Percentiles rank a stretch among this genome's conserved stretches.
Conservation (phyloP, 1,139 yeast genomes). For the Saccharomyces hybrid region DNA sequence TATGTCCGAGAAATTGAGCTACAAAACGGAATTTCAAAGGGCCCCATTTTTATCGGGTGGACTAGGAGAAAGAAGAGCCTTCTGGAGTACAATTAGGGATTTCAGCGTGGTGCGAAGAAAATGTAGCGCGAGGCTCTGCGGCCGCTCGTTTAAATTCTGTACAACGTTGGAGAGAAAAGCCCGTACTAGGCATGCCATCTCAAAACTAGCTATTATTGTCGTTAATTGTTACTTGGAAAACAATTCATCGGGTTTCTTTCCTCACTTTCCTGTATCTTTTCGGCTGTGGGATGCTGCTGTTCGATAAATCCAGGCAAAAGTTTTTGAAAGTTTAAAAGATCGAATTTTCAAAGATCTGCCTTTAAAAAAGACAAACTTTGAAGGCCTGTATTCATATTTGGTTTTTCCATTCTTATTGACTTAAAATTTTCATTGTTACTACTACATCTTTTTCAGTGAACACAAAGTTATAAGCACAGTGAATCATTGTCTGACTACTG, state of each 20-base stretch:
- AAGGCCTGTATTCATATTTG: neutral
- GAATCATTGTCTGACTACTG: neutral
- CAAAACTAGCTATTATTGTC: neutral
- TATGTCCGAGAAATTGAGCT: neutral
- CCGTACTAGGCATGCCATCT: neutral
- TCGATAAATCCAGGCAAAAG: neutral
- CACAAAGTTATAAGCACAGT: neutral
- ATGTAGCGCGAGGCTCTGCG: neutral
- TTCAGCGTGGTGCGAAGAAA: neutral
- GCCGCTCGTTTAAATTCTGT: neutral
- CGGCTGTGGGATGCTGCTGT: neutral
- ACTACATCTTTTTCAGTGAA: neutral
- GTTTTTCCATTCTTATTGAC: neutral
- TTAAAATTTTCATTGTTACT: neutral
- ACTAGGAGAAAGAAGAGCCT: neutral
- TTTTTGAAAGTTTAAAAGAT: neutral
- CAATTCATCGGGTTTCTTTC: conserved; percentile 1
- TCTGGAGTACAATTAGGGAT: neutral
- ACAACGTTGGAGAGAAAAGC: neutral
- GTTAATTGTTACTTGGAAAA: neutral
- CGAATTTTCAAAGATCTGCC: neutral
- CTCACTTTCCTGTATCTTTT: neutral
- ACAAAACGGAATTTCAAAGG: neutral
- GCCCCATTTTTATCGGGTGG: conserved; percentile 1
- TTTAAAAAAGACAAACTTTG: neutral